Evolutionary conservation across 805 yeast genomes (phyloP).

Genomic region (Yamadazyma scolyti): DNA sequence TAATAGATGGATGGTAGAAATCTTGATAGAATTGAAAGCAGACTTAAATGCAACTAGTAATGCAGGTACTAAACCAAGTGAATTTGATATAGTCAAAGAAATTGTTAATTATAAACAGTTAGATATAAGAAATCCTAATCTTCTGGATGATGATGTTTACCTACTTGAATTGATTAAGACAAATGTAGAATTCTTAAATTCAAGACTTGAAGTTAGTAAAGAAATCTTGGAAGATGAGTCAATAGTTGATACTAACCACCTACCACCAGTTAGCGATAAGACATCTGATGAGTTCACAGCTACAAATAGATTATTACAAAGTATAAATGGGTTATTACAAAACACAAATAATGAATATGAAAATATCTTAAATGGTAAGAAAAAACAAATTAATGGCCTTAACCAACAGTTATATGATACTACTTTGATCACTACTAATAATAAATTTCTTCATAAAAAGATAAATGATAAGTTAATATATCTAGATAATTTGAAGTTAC

Average conservation of each 20-base stretch:
- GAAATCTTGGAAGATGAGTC: conserved; percentile 12
- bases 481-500: conserved; percentile 50
- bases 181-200: conserved; percentile 28
- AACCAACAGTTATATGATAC: conserved; percentile 37
- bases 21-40: conserved; percentile 33
- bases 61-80: conserved; percentile 81
- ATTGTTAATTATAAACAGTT: conserved; percentile 13
- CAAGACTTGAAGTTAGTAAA: conserved; percentile 17
- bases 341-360: conserved; percentile 40
- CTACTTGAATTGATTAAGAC: conserved; percentile 33
- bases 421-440: conserved; percentile 41
- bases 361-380: conserved; percentile 29
- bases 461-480: conserved; percentile 32
- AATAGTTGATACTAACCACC: conserved; percentile 2
- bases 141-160: conserved; percentile 20
- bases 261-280: not conserved
- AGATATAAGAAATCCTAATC: conserved; percentile 9
- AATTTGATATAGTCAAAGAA: conserved; percentile 69
- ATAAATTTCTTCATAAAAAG: conserved; percentile 32
- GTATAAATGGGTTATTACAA: conserved; percentile 35
- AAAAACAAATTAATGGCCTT: conserved; percentile 30
- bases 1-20: conserved; percentile 32
- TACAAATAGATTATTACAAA: conserved; percentile 31
- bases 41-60: conserved; percentile 72
- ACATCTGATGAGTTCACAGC: conserved; percentile 11